Evolutionary conservation across 176 grass and related monocot species (phyloP), one percentile per base, ranked within the genome.

Genomic region (Oryza coarctata): DNA sequence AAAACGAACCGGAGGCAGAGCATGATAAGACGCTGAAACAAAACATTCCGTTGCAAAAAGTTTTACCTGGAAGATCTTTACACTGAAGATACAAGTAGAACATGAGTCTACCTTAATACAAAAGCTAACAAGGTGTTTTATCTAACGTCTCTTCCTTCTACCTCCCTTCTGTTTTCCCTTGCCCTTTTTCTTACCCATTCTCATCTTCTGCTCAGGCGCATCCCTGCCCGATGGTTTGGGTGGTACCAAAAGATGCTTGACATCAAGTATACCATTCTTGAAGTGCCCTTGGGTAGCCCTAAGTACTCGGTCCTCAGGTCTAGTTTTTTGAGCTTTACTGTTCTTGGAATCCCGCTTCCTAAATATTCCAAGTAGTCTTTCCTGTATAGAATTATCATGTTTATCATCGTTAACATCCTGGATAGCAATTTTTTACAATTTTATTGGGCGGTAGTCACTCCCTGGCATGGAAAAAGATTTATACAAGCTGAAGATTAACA

Each of bases 251-350:
- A 99, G 85, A 78, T 95, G 93, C 36, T 95, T 98, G 35, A 98
- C 91, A 57, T 99, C 77, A 62, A 95, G 89, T 79, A 98, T 85
- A 82, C 95, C 96, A 67, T 95, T 99, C 79, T 80, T 99, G 75
- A 99, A 99, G 75, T 63, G 82, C n/a, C 96, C 93, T 85, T 99
- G 87, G 0, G 85, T 95, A 3, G 89, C 90, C 85, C 65, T 93
- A 15, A 95, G 85, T 49, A 88, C 87, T 70, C 82, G 86, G 57
- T 89, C 89, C 65, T 92, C 96, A 78, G 87, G 89, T 33, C 87
- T 95, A 29, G 30, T 88, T 77, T 88, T 99, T 70, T 88, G 86
- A 80, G 77, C 45, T 85, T 75, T 92, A 63, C 9, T 40, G 30
- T 43, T 92, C 74, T 68, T 91, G n/a, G 66, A 75, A 70, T 87